Evolutionary conservation across 2,329 filamentous ascomycete species (phyloP), one percentile per base, ranked within the genome.

Genomic region (Alternaria sp.): DNA sequence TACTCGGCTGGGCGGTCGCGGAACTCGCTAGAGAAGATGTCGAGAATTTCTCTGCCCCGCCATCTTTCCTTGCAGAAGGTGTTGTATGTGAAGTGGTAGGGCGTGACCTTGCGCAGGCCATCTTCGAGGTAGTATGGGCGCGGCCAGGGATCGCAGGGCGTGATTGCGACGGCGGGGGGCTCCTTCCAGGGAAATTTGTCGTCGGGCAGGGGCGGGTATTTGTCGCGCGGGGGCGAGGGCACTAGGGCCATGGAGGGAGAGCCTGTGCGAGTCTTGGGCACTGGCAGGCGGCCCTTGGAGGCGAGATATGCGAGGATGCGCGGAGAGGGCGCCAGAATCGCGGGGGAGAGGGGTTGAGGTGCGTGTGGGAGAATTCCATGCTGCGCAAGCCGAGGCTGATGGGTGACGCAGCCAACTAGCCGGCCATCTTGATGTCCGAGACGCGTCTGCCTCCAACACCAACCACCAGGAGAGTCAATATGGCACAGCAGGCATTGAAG

Each of bases 21-120:
- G 78, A 99, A 99, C 80, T 99, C 96, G 76, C 90, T 90, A 47
- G 90, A 87, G 80, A 97, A 99, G 51, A 99, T 92, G 51, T 97
- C 93, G 55, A 97, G 84, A 50, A 99, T 83, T 64, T 87, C 86
- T 41, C 93, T 87, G 30, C 90, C 92, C 58, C 95, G 88, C 96
- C 96, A 99, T 79, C 96, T 87, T 82, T 97, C 87, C 82, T 98
- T 99, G 84, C 92, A 96, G 82, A 89, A 93, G 0, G 95, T 97
- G 77, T 97, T 96, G 84, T 97, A 97, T 3, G 94, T 97, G 79
- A 87, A 97, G 78, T 96, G 89, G 78, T 99, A 98, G 4, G 95
- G 95, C 46, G 86, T 86, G 30, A 97, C 91, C 67, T 93, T 90
- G 55, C 94, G 90, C 65, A 99, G 83, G 9, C 92, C 94, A 71